Base-by-base conservation (phyloP, 306 rosid genomes). In the Notholithocarpus densiflorus region DNA sequence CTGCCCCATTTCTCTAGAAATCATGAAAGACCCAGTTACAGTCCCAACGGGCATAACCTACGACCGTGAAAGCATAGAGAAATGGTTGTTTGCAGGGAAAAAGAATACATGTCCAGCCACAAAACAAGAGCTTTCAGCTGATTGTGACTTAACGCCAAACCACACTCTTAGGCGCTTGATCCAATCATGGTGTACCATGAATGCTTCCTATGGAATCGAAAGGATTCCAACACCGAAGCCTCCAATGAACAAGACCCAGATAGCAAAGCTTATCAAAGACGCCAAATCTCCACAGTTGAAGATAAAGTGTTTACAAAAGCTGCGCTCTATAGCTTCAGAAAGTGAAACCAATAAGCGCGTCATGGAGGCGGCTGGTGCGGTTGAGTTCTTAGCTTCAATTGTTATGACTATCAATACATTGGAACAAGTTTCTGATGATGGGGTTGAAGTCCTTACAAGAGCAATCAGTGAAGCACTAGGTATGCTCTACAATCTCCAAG, bases 1-100 rank as follows among this genome's bases (percentile, higher is more conserved):
- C 26, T 95, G 98, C 79, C 98, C 98, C 1, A 88, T 95, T 34
- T 92, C 98, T 11, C 81, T 95, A 0, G 84, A 92, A 26, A 84
- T 92, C 81, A 95, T 95, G 98, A 92, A 91, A 32, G 98, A 95
- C 52, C 98, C 98, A 0, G 98, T 92, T 5, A 91, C 88, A 0
- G 81, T 92, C 52, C 78, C 91, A 17, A 86, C 97, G 0, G 98
- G 98, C 4, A 91, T 92, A 45, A 91, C 98, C 78, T 95, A 95
- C 81, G 98, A 92, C 72, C 79, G 98, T 2, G 86, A 86, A 31
- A 86, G 87, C 84, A 95, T 95, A 31, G 98, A 95, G 81, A 90
- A 88, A 73, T 95, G 98, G 98, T 76, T 95, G 9, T 90, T 85
- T 73, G 81, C 88, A 1, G 21, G 31, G 43, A 84, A 85, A 5